A percentile compares a stretch with the other conserved stretches of the same genome.
Evolutionary conservation across 2,329 filamentous ascomycete species (phyloP).

Genomic region (Ophiostoma sp.): DNA sequence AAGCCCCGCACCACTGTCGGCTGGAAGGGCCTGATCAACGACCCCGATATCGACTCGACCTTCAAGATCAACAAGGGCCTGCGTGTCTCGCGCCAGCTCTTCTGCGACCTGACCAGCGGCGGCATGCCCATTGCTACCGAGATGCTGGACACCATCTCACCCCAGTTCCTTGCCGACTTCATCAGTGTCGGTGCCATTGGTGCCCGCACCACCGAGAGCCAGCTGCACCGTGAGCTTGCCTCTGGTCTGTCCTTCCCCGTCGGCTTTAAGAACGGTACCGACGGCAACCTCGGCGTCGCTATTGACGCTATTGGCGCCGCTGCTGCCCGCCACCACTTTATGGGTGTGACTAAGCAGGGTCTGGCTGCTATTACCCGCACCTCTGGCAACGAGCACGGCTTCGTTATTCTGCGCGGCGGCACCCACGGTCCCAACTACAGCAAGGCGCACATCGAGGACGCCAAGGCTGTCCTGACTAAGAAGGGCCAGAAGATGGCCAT

Average conservation of each 20-base stretch:
- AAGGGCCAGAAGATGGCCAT: conserved; percentile 84
- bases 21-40: conserved; percentile 99
- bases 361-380: conserved; percentile 92
- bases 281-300: conserved; percentile 82
- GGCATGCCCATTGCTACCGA: conserved; percentile 96
- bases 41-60: conserved; percentile 93
- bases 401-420: conserved; percentile 90
- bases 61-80: conserved; percentile 99
- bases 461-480: conserved; percentile 69
- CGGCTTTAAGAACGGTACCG: conserved; percentile 99
- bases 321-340: conserved; percentile 86
- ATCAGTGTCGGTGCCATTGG: conserved; percentile 95
- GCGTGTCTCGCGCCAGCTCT: conserved; percentile 84
- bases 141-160: conserved; percentile 98
- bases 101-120: conserved; percentile 76
- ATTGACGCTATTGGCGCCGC: conserved; percentile 93
- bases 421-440: conserved; percentile 92
- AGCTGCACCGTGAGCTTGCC: conserved; percentile 92
- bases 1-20: conserved; percentile 97
- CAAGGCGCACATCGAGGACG: conserved; percentile 70
- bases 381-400: conserved; percentile 91
- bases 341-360: conserved; percentile 97
- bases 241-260: conserved; percentile 95
- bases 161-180: conserved; percentile 93
- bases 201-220: conserved; percentile 91